Conservation (phyloP, 352 stramenopile species). For the Thalassiosira livingstoniorum region DNA sequence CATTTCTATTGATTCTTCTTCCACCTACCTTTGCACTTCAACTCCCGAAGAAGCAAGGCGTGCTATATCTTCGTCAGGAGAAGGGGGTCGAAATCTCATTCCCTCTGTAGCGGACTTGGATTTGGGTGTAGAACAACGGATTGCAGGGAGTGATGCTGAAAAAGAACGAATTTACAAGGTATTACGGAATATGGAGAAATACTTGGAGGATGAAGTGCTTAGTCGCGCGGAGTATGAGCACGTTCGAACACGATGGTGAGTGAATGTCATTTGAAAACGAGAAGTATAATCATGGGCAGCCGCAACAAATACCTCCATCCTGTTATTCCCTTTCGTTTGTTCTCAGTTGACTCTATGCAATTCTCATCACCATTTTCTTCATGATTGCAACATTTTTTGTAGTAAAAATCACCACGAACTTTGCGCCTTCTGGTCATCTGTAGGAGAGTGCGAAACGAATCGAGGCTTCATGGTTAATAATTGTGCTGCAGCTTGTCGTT, state of each 20-base stretch:
- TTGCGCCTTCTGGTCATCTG: constrained; percentile 51
- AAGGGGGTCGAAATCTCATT: background rate
- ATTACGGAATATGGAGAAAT: constrained; percentile 66
- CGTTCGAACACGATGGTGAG: constrained; percentile 66
- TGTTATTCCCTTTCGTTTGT: constrained; percentile 9
- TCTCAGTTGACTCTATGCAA: constrained; percentile 2
- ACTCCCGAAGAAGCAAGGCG: constrained; percentile 22
- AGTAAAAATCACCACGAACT: constrained; percentile 63
- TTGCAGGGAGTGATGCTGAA: constrained; percentile 74
- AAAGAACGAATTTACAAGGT: constrained; percentile 61
- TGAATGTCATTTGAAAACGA: constrained; percentile 8
- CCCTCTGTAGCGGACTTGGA: constrained; percentile 22
- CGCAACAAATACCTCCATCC: background rate
- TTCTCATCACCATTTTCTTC: background rate
- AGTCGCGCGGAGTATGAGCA: constrained; percentile 72
- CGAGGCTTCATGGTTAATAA: constrained; percentile 77
- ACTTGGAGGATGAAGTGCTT: constrained; percentile 76
- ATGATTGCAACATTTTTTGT: constrained; percentile 20
- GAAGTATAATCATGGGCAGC: background rate
- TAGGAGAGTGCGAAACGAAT: constrained; percentile 79
- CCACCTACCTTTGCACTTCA: constrained; percentile 39
- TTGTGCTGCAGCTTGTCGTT: constrained; percentile 76
- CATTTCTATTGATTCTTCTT: constrained; percentile 35
- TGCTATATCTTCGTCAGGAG: background rate
- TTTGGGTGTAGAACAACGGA: constrained; percentile 65